Percentiles rank a stretch among this genome's conserved stretches.
phyloP scores from a whole-genome alignment of 129 eudicot genomes.

The Scalesia atractyloides region DNA sequence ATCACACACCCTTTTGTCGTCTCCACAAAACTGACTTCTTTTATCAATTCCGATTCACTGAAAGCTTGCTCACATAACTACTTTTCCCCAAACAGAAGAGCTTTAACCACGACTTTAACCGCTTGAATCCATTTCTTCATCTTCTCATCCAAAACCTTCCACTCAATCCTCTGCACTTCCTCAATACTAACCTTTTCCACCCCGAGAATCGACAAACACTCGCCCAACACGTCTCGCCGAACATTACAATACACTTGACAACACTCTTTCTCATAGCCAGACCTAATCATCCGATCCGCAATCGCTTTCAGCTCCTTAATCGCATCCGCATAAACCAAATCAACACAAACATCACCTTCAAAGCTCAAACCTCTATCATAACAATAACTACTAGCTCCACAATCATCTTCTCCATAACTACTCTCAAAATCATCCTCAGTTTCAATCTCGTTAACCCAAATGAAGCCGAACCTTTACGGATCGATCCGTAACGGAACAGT shows the following conservation, averaged over 20 bases:
- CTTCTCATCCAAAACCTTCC: conserved; percentile 79
- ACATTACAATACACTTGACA: conserved; percentile 82
- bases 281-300: conserved; percentile 79
- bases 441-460: conserved; percentile 44
- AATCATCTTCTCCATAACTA: conserved; percentile 36
- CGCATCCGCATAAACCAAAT: conserved; percentile 63
- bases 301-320: conserved; percentile 62
- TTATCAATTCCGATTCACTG: conserved; percentile 63
- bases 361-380: conserved; percentile 72
- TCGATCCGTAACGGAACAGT: conserved; percentile 61
- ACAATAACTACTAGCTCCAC: conserved; percentile 39
- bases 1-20: conserved; percentile 89
- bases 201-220: conserved; percentile 70
- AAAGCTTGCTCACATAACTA: conserved; percentile 70
- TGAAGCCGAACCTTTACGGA: conserved; percentile 44
- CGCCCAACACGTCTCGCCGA: conserved; percentile 74
- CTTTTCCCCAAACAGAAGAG: conserved; percentile 63
- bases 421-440: conserved; percentile 45
- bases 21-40: conserved; percentile 83
- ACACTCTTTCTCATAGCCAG: conserved; percentile 92
- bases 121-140: conserved; percentile 96
- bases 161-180: conserved; percentile 93
- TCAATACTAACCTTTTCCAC: conserved; percentile 87
- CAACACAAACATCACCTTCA: conserved; percentile 64
- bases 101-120: conserved; percentile 63